phyloP scores from a whole-genome alignment of 306 rosid genomes.

The Vicia faba region DNA sequence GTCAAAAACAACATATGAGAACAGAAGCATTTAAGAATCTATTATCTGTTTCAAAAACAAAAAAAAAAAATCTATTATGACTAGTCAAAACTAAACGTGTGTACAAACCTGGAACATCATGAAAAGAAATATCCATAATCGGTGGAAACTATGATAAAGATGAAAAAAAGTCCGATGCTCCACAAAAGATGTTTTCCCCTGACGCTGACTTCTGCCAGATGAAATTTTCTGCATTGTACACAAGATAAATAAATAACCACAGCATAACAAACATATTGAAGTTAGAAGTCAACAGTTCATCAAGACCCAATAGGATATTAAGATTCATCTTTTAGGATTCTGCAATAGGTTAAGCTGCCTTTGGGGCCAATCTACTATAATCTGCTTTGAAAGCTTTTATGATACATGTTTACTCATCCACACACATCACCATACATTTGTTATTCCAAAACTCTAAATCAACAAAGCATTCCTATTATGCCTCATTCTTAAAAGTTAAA shows the following conservation, averaged over 20 bases:
- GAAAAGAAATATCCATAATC: conserved; percentile 90
- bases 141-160: conserved; percentile 93
- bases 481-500: conserved; percentile 5
- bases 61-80: neutral
- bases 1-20: conserved; percentile 3
- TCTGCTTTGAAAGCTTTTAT: neutral
- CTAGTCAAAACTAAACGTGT: neutral
- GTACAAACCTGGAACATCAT: conserved; percentile 95
- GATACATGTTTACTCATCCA: conserved; percentile 2
- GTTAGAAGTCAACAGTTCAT: conserved; percentile 13
- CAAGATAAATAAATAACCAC: conserved; percentile 3
- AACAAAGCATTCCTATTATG: neutral
- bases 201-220: conserved; percentile 58
- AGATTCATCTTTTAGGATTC: conserved; percentile 1
- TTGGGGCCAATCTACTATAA: conserved; percentile 11
- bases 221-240: conserved; percentile 54
- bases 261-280: conserved; percentile 18
- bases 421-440: conserved; percentile 11
- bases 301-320: neutral
- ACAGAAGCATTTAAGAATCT: conserved; percentile 9
- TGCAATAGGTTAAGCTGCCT: too few species aligned
- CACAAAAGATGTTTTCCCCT: conserved; percentile 94
- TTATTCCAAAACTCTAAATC: conserved; percentile 6
- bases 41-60: too few species aligned
- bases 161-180: conserved; percentile 95